These are phyloP conservation scores for Phragmites australis DNA, from an alignment of 176 grass and related monocot species.

Conservation along the genomic window DNA sequence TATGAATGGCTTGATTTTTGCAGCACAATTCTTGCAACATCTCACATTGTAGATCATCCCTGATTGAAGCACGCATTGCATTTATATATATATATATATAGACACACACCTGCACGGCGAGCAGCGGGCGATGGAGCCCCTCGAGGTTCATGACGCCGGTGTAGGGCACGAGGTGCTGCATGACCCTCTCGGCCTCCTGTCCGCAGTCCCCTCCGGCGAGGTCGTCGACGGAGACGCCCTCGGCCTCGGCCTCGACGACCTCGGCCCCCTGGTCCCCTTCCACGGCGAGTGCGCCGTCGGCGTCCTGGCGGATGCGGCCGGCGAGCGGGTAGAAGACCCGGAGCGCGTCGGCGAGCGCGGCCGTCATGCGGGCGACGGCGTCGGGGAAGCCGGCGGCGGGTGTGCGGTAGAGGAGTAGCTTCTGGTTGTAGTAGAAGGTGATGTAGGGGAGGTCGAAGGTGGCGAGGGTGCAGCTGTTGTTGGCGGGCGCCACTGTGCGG, in stretches of 20 bases:
- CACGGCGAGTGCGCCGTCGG: conserved; percentile 49
- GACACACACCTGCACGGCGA: conserved; percentile 69
- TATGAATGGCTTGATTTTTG: too few species aligned
- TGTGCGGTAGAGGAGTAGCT: conserved; percentile 82
- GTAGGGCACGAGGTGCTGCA: conserved; percentile 85
- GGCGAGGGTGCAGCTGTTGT: conserved; percentile 52
- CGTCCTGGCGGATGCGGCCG: conserved; percentile 69
- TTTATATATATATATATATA: too few species aligned
- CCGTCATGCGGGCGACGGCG: conserved; percentile 52
- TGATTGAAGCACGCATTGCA: too few species aligned
- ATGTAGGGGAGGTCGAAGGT: conserved; percentile 98
- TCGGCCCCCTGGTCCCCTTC: conserved; percentile 56
- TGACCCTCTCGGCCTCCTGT: conserved; percentile 41
- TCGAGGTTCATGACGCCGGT: conserved; percentile 98
- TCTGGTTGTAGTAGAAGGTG: conserved; percentile 99
- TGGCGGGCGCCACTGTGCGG: conserved; percentile 46
- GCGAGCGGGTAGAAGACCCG: conserved; percentile 78
- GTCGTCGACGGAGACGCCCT: conserved; percentile 60
- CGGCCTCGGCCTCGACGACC: conserved; percentile 66
- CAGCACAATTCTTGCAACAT: too few species aligned
- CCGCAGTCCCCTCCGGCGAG: conserved; percentile 44
- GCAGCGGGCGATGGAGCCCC: conserved; percentile 73
- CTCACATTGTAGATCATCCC: too few species aligned
- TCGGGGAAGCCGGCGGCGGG: conserved; percentile 54
- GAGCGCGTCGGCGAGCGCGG: conserved; percentile 63